phyloP scores from a whole-genome alignment of 164 flowering plant genomes.

The Sextonia rubra region DNA sequence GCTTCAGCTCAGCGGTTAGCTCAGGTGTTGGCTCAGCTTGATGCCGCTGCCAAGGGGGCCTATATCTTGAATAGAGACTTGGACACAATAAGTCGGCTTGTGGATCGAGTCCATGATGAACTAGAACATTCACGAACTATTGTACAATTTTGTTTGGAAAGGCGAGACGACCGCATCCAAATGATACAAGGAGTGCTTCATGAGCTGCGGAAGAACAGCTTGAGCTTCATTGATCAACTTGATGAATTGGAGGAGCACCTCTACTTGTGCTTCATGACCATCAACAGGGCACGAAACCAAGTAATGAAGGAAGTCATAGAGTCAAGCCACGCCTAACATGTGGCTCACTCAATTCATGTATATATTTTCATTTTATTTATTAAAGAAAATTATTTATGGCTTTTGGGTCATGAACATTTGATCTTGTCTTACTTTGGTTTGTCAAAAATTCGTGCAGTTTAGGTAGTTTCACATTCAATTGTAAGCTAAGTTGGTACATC shows the following conservation, averaged over 20 bases:
- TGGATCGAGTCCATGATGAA: constrained; percentile 57
- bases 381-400: neutral
- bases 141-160: constrained; percentile 36
- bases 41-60: constrained; percentile 62
- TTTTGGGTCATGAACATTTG: neutral
- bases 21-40: constrained; percentile 45
- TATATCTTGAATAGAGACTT: constrained; percentile 59
- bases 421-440: neutral
- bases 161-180: constrained; percentile 29
- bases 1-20: constrained; percentile 28
- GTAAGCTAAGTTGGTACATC: neutral
- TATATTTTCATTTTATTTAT: neutral
- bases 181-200: constrained; percentile 41
- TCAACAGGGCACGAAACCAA: constrained; percentile 61
- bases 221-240: constrained; percentile 51
- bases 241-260: constrained; percentile 78
- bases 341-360: neutral
- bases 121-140: constrained; percentile 40
- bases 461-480: neutral
- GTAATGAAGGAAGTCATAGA: constrained; percentile 47
- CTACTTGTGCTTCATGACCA: constrained; percentile 69
- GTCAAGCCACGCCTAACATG: constrained; percentile 15
- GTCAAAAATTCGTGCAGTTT: neutral
- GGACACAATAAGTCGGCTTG: constrained; percentile 65
- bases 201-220: constrained; percentile 39